phyloP scores from a whole-genome alignment of 1,284 basidiomycete genomes.

The Ganoderma resinaceum region DNA sequence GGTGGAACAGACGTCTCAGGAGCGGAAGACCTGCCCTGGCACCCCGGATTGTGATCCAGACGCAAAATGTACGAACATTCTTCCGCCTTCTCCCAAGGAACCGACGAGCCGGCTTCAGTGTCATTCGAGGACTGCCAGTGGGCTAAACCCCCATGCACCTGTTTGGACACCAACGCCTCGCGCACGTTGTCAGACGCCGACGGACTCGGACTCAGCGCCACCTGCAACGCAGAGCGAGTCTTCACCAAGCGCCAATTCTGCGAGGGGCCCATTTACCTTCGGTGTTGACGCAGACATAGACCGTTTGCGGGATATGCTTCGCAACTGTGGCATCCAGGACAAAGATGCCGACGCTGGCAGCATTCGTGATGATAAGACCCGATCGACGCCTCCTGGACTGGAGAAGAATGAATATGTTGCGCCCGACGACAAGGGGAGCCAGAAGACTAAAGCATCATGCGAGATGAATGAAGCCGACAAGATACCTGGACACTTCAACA shows the following conservation, averaged over 20 bases:
- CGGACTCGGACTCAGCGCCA: neutral
- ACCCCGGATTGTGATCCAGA: neutral
- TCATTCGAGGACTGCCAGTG: constrained; percentile 3
- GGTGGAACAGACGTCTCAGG: constrained; percentile 15
- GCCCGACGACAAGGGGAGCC: neutral
- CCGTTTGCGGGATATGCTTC: constrained; percentile 21
- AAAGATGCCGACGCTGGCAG: neutral
- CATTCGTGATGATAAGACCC: neutral
- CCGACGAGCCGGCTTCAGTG: neutral
- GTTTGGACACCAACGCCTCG: constrained; percentile 11
- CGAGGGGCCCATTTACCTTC: neutral
- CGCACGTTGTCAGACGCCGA: neutral
- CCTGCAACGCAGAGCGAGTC: neutral
- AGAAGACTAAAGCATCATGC: neutral
- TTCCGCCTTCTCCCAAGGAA: neutral
- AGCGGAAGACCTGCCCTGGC: neutral
- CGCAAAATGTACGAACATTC: neutral
- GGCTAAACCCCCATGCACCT: constrained; percentile 18
- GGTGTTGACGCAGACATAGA: constrained; percentile 12
- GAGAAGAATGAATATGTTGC: neutral
- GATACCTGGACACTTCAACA: neutral
- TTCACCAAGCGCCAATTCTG: neutral
- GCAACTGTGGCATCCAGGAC: constrained; percentile 17
- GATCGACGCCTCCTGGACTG: neutral
- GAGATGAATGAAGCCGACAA: neutral